Percentiles rank a stretch among this genome's conserved stretches.
These are phyloP conservation scores for Turnera subulata DNA, from an alignment of 345 rosid species.

Conservation along the genomic window DNA sequence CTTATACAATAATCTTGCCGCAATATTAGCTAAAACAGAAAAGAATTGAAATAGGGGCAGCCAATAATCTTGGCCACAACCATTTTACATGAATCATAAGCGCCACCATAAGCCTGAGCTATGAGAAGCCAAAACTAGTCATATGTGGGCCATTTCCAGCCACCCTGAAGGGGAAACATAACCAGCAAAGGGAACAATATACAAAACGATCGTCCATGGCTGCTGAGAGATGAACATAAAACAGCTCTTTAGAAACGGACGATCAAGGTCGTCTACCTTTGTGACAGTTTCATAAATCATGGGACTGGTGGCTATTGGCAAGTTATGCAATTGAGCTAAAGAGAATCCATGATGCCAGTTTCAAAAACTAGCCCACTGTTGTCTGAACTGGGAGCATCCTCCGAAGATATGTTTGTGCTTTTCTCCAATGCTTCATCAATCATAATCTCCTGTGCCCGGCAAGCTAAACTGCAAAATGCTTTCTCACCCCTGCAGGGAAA, in stretches of 20 bases:
- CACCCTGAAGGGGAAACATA: conserved; percentile 33
- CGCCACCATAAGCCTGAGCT: conserved; percentile 15
- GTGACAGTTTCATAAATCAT: conserved; percentile 26
- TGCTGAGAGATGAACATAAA: conserved; percentile 46
- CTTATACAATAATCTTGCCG: conserved; percentile 15
- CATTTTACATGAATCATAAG: conserved; percentile 13
- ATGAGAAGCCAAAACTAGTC: conserved; percentile 15
- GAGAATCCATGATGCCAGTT: conserved; percentile 27
- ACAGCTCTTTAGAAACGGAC: conserved; percentile 69
- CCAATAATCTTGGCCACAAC: conserved; percentile 29
- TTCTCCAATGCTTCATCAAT: conserved; percentile 45
- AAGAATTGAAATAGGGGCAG: conserved; percentile 25
- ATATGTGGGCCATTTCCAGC: conserved; percentile 13
- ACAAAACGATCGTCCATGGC: conserved; percentile 71
- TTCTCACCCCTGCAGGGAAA: conserved; percentile 67
- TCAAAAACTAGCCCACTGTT: conserved; percentile 34
- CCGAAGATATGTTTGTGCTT: conserved; percentile 19
- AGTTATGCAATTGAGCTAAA: conserved; percentile 4
- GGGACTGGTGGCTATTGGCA: conserved; percentile 22
- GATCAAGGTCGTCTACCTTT: conserved; percentile 34
- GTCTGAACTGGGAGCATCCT: conserved; percentile 19
- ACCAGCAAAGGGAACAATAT: conserved; percentile 30
- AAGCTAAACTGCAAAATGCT: conserved; percentile 70
- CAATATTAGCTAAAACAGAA: neutral
- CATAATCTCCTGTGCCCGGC: conserved; percentile 66